These are phyloP conservation scores for Phytophthora fragariae DNA, from an alignment of 352 stramenopile species.

Conservation along the genomic window DNA sequence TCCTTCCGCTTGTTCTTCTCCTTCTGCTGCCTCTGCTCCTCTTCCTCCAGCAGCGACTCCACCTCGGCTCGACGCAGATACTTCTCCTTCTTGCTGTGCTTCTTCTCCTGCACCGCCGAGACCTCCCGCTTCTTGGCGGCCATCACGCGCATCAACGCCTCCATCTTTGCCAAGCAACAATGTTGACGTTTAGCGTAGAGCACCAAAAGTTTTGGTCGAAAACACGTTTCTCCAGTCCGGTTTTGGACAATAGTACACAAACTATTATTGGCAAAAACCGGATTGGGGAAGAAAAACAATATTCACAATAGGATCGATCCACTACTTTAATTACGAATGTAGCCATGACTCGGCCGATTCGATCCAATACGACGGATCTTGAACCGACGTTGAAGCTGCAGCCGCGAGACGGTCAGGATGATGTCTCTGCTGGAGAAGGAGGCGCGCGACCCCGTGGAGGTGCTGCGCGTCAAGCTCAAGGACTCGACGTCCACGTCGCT, in stretches of 20 bases:
- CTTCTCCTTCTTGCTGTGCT: slow-evolving; percentile 64
- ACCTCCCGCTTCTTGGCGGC: slow-evolving; percentile 85
- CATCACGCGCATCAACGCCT: slow-evolving; percentile 78
- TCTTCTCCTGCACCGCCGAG: slow-evolving; percentile 65
- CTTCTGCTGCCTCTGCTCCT: slow-evolving; percentile 38
- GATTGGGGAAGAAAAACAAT: too few species aligned
- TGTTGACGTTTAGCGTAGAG: background rate
- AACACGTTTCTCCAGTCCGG: too few species aligned
- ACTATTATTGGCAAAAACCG: too few species aligned
- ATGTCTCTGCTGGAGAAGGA: slow-evolving; percentile 89
- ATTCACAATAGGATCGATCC: too few species aligned
- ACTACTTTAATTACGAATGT: too few species aligned
- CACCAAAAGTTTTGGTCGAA: too few species aligned
- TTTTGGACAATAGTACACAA: too few species aligned
- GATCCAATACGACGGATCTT: background rate
- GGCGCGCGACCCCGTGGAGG: slow-evolving; percentile 82
- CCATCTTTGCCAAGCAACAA: slow-evolving; percentile 45
- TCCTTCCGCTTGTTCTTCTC: slow-evolving; percentile 61
- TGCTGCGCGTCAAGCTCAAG: slow-evolving; percentile 84
- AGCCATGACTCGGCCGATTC: too few species aligned
- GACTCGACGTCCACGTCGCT: slow-evolving; percentile 84
- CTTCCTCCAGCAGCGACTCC: slow-evolving; percentile 62
- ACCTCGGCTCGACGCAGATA: slow-evolving; percentile 82
- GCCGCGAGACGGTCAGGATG: background rate
- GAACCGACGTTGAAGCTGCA: background rate